phyloP scores from a whole-genome alignment of 371 early-diverging fungal genomes.

The Syncephalastrum contaminatum region DNA sequence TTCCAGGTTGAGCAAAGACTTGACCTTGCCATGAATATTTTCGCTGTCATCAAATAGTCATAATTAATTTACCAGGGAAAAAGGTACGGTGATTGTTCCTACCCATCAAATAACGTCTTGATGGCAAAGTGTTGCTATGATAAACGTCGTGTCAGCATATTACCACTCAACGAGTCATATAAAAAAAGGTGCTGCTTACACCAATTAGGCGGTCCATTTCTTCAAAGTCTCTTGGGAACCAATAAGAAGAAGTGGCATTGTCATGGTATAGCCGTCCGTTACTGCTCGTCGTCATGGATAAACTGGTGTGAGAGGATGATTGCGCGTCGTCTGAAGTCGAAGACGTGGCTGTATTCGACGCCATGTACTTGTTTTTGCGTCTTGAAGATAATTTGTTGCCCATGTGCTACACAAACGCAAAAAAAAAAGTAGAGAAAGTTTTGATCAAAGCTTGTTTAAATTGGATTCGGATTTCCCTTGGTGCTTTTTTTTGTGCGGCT shows the following conservation, averaged over 20 bases:
- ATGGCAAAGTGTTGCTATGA: conserved; percentile 22
- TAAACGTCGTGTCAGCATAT: too few species aligned
- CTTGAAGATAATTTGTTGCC: conserved; percentile 14
- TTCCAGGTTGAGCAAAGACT: conserved; percentile 4
- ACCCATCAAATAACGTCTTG: conserved; percentile 20
- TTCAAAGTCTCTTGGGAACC: conserved; percentile 45
- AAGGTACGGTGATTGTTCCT: not conserved
- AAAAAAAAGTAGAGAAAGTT: too few species aligned
- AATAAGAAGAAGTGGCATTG: conserved; percentile 27
- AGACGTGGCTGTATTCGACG: not conserved
- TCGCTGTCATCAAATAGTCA: not conserved
- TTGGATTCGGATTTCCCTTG: too few species aligned
- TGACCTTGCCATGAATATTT: conserved; percentile 8
- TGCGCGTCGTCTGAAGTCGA: not conserved
- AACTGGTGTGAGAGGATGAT: not conserved
- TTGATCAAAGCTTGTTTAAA: too few species aligned
- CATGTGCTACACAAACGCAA: conserved; percentile 1
- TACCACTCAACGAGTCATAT: not conserved
- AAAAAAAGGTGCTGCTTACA: conserved; percentile 18
- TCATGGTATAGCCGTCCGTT: conserved; percentile 15
- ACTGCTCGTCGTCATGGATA: not conserved
- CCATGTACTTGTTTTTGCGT: conserved; percentile 1
- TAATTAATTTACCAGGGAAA: not conserved
- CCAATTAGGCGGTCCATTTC: conserved; percentile 38
- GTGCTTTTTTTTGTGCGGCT: too few species aligned